Base-by-base conservation (phyloP, 2,329 filamentous ascomycete species). In the Aspergillus carbonarius region DNA sequence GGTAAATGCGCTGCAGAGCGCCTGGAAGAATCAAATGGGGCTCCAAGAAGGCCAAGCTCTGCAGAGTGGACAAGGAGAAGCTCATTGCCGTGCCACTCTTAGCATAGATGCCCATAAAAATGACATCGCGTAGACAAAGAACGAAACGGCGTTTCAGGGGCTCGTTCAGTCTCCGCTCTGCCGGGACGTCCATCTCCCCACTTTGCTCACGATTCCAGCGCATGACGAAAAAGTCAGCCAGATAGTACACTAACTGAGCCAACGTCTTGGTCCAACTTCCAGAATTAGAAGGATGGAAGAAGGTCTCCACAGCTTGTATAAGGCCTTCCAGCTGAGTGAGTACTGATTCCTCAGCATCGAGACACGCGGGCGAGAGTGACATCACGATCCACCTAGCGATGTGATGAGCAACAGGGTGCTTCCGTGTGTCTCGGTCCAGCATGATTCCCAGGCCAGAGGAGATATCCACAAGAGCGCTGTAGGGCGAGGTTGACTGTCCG, bases 281-380 rank as follows among this genome's bases (percentile, higher is more conserved):
- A 54, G 93, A 91, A 74, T 99, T 99, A 2, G 95, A 99, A 2
- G 95, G 95, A 69, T 99, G 95, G 81, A 97, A 99, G 76, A 99
- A 99, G 0, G 95, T 99, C 74, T 99, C 95, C 48, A 98, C 89
- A 2, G 93, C 95, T 74, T 98, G 90, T 66, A 99, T 90, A 54
- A 99, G 81, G 0, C 91, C 93, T 74, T 99, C 93, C 5, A 99
- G 83, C 64, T 90, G 91, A 34, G 89, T 86, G 68, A 99, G 77
- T 44, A 96, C 86, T 0, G 93, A 98, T 56, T 88, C 88, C 30
- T 88, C 82, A n/a, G 86, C 82, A 42, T 90, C 85, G 50, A 96
- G 78, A 68, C 91, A 95, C 47, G 87, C 81, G 1, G 95, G 93
- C 1, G 95, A 98, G 39, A 99, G 75, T 0, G 93, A 97, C 85